These are phyloP conservation scores for Blastocystis sp. DNA, from an alignment of 352 stramenopile genomes.

Conservation along the genomic window DNA sequence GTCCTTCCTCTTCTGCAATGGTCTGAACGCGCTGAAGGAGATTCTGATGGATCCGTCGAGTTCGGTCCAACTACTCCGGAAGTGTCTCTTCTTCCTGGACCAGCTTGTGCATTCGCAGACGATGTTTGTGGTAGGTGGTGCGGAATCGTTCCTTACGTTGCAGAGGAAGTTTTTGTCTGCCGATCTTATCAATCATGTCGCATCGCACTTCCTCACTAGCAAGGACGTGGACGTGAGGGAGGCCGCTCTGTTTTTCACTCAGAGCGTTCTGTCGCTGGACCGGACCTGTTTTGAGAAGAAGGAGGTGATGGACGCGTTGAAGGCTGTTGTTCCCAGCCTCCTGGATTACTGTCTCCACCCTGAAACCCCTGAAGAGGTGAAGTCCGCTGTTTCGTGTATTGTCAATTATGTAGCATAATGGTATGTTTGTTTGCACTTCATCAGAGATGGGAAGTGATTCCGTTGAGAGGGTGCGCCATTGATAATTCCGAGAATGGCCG, in stretches of 20 bases:
- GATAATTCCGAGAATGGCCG: neutral
- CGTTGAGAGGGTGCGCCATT: neutral
- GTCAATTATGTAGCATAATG: neutral
- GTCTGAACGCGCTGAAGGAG: conserved; percentile 20
- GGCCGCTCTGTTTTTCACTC: neutral
- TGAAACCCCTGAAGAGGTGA: conserved; percentile 8
- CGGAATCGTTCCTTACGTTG: neutral
- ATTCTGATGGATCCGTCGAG: neutral
- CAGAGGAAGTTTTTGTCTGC: conserved; percentile 44
- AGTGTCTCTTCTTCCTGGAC: neutral
- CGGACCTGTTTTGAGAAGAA: neutral
- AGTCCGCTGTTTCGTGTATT: neutral
- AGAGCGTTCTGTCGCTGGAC: conserved; percentile 8
- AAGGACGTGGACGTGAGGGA: conserved; percentile 30
- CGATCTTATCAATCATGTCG: conserved; percentile 21
- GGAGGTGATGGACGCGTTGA: neutral
- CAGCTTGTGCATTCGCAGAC: neutral
- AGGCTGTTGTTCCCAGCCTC: neutral
- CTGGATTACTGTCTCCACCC: neutral
- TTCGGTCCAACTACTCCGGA: neutral
- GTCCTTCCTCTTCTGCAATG: conserved; percentile 36
- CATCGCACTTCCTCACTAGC: neutral
- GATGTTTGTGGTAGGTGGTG: neutral
- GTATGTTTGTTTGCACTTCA: neutral
- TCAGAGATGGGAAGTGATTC: neutral